Conservation (phyloP, 2,329 filamentous ascomycete species). For the Penicillium sp. region DNA sequence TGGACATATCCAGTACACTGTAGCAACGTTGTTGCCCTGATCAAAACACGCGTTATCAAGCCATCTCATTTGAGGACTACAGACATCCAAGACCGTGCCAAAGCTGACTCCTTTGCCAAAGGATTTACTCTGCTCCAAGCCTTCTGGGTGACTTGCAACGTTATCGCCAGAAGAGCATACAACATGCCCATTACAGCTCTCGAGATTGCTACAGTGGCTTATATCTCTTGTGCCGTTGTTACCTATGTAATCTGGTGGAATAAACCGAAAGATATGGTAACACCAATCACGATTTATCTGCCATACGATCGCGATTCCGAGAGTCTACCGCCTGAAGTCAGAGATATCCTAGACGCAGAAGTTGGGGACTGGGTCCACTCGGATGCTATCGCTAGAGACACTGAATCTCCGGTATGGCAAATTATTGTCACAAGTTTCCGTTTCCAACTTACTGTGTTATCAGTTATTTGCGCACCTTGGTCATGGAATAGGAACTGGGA, state of each 20-base stretch:
- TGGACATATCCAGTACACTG: constrained; percentile 9
- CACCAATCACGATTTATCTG: constrained; percentile 15
- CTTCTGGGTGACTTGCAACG: constrained; percentile 9
- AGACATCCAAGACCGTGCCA: constrained; percentile 18
- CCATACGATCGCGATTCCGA: constrained; percentile 5
- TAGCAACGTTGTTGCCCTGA: constrained; percentile 5
- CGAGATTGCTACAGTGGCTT: constrained; percentile 17
- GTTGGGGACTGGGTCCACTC: neutral
- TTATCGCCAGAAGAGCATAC: constrained; percentile 14
- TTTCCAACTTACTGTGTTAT: neutral
- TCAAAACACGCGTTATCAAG: constrained; percentile 13
- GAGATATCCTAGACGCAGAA: neutral
- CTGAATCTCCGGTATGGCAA: neutral
- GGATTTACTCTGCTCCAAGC: constrained; percentile 14
- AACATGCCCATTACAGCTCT: constrained; percentile 13
- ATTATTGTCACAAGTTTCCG: neutral
- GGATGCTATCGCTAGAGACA: neutral
- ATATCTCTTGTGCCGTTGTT: constrained; percentile 9
- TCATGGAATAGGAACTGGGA: neutral
- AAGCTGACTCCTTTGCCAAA: constrained; percentile 16
- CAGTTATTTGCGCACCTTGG: neutral
- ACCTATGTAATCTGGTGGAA: constrained; percentile 18
- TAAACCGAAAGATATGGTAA: constrained; percentile 20
- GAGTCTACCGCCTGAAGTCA: constrained; percentile 3
- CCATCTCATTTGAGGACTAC: neutral